A percentile compares a stretch with the other conserved stretches of the same genome.
These are phyloP conservation scores for Coniochaeta pulveracea DNA, from an alignment of 2,329 filamentous ascomycete species.

Conservation along the genomic window DNA sequence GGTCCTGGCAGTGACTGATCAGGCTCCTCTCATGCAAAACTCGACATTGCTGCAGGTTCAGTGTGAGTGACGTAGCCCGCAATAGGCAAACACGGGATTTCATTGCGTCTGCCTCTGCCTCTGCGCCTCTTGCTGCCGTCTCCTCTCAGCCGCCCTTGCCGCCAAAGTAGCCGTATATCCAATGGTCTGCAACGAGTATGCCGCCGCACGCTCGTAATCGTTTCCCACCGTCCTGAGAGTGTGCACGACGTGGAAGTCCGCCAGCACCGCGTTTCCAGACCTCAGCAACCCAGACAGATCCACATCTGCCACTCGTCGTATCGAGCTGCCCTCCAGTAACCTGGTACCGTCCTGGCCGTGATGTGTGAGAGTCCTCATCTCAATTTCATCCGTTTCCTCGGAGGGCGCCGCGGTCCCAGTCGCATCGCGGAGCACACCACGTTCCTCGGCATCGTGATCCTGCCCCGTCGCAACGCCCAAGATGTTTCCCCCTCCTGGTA, in stretches of 20 bases:
- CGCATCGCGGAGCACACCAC: constrained; percentile 33
- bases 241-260: constrained; percentile 40
- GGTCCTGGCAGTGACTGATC: too few relatives aligned
- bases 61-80: too few relatives aligned
- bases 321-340: constrained; percentile 6
- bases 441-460: constrained; percentile 45
- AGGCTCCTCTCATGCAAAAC: too few relatives aligned
- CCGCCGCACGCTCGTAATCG: constrained; percentile 33
- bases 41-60: too few relatives aligned
- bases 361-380: constrained; percentile 27
- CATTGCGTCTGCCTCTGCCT: constrained; percentile 10
- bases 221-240: constrained; percentile 35
- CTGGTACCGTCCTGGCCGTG: not conserved
- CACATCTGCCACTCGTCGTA: constrained; percentile 10
- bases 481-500: not conserved
- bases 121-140: constrained; percentile 18
- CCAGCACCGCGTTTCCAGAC: constrained; percentile 43
- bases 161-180: constrained; percentile 42
- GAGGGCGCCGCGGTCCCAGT: constrained; percentile 16
- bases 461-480: constrained; percentile 18
- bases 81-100: too few relatives aligned
- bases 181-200: constrained; percentile 40
- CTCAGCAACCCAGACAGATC: constrained; percentile 35
- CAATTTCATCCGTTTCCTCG: constrained; percentile 30
- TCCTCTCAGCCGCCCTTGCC: constrained; percentile 35